Evolutionary conservation across 192 early-diverging fungal genomes (phyloP).

Genomic region (Linderina pennispora): DNA sequence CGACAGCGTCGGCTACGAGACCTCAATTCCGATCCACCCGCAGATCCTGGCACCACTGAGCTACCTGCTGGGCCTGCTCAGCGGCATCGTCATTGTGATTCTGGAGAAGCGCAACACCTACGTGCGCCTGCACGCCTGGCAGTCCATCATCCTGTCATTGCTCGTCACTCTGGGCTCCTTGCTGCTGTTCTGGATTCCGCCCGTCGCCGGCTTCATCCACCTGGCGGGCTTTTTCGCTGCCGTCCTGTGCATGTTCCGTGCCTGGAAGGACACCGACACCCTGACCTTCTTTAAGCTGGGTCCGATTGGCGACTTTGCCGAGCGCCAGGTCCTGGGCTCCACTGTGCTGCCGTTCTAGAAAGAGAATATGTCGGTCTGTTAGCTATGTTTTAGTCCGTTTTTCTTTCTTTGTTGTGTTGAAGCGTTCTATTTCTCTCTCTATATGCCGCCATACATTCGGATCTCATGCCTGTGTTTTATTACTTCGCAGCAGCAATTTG

Average conservation of each 20-base stretch:
- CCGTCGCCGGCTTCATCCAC: slow-evolving; percentile 22
- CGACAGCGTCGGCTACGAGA: slow-evolving; percentile 43
- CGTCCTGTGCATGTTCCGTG: slow-evolving; percentile 24
- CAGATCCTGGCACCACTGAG: slow-evolving; percentile 43
- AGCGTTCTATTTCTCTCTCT: too few species aligned
- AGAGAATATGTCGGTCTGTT: too few species aligned
- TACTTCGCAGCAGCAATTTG: too few species aligned
- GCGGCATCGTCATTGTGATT: slow-evolving; percentile 28
- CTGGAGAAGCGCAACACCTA: slow-evolving; percentile 42
- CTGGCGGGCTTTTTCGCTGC: slow-evolving; percentile 18
- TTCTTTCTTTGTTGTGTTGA: too few species aligned
- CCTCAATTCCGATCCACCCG: slow-evolving; percentile 38
- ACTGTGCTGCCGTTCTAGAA: slow-evolving; percentile 33
- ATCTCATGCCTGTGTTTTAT: too few species aligned
- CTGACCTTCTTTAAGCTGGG: slow-evolving; percentile 46
- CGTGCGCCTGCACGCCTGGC: slow-evolving; percentile 42
- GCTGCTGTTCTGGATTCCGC: slow-evolving; percentile 39
- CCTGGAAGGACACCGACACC: slow-evolving; percentile 40
- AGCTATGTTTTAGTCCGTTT: too few species aligned
- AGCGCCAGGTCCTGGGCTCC: slow-evolving; percentile 42
- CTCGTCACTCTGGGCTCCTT: slow-evolving; percentile 14
- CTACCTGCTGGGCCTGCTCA: slow-evolving; percentile 24
- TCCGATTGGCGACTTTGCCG: slow-evolving; percentile 39
- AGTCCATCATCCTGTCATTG: slow-evolving; percentile 32
- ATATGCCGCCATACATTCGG: too few species aligned